Conservation (phyloP, 2,329 filamentous ascomycete species). For the Diaporthe destruens region DNA sequence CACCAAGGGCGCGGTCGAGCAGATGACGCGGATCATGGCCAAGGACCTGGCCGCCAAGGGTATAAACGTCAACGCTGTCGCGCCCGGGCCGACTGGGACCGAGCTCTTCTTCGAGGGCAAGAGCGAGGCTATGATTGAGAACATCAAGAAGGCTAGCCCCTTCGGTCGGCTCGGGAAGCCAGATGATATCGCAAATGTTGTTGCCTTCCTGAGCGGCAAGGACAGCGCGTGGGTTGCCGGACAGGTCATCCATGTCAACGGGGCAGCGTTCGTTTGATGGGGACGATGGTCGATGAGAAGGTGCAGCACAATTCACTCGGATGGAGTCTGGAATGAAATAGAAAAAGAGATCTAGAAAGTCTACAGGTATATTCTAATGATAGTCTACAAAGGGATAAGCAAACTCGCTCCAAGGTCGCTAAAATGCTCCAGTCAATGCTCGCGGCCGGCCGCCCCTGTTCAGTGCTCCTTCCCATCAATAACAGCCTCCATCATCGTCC, state of each 20-base stretch:
- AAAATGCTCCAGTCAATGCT: not conserved
- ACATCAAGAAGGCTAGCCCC: conserved; percentile 56
- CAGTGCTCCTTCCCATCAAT: not conserved
- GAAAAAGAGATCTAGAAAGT: rapidly evolving
- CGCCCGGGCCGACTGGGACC: conserved; percentile 63
- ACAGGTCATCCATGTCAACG: conserved; percentile 61
- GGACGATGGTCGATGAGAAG: not conserved
- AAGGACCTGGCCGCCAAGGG: conserved; percentile 67
- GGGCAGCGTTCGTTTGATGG: conserved; percentile 45
- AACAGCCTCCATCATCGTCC: too few species aligned
- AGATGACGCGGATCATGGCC: conserved; percentile 66
- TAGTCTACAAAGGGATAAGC: not conserved
- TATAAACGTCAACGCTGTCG: conserved; percentile 61
- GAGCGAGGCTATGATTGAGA: conserved; percentile 58
- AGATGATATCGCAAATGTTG: conserved; percentile 62
- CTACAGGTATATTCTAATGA: not conserved
- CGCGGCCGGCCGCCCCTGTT: too few species aligned
- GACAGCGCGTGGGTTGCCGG: conserved; percentile 58
- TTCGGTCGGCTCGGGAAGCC: conserved; percentile 60
- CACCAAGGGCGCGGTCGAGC: conserved; percentile 71
- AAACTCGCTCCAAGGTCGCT: not conserved
- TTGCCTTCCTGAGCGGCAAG: conserved; percentile 57
- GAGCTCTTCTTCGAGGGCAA: conserved; percentile 68
- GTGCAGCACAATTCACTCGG: not conserved
- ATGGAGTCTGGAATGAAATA: not conserved